A percentile compares a stretch with the other conserved stretches of the same genome.
These are phyloP conservation scores for Zygosaccharomyces bisporus DNA, from an alignment of 805 yeast genomes.

Conservation along the genomic window DNA sequence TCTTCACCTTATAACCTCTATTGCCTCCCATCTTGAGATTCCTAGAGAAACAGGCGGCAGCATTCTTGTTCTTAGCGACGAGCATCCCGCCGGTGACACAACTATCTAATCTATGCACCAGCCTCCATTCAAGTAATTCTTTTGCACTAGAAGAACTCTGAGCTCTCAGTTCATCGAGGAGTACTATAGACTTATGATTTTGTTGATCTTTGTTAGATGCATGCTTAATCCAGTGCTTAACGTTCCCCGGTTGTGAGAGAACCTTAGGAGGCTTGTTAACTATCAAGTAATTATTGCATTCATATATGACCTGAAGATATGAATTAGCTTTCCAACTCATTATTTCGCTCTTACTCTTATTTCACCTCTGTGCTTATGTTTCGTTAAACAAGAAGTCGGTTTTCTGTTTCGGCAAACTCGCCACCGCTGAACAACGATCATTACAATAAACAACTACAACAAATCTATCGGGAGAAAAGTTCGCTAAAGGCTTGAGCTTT, in stretches of 20 bases:
- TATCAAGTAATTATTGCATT: conserved; percentile 27
- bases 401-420: conserved; percentile 3
- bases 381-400: not conserved
- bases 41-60: conserved; percentile 35
- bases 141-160: conserved; percentile 1
- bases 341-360: not conserved
- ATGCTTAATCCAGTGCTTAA: conserved; percentile 6
- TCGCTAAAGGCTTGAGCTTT: not conserved
- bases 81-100: conserved; percentile 42
- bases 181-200: conserved; percentile 11
- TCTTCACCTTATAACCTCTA: conserved; percentile 34
- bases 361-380: not conserved
- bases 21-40: conserved; percentile 37
- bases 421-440: not conserved
- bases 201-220: conserved; percentile 4
- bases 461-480: not conserved
- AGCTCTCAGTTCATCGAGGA: conserved; percentile 21
- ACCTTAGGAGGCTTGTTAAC: conserved; percentile 40
- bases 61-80: conserved; percentile 34
- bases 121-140: conserved; percentile 19
- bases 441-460: not conserved
- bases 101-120: conserved; percentile 40
- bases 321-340: conserved; percentile 8
- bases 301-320: conserved; percentile 8
- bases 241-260: conserved; percentile 34